Percentiles rank a stretch among this genome's conserved stretches.
Evolutionary conservation across 495 filamentous ascomycete species (phyloP).

Genomic region (Xylaria acuta): DNA sequence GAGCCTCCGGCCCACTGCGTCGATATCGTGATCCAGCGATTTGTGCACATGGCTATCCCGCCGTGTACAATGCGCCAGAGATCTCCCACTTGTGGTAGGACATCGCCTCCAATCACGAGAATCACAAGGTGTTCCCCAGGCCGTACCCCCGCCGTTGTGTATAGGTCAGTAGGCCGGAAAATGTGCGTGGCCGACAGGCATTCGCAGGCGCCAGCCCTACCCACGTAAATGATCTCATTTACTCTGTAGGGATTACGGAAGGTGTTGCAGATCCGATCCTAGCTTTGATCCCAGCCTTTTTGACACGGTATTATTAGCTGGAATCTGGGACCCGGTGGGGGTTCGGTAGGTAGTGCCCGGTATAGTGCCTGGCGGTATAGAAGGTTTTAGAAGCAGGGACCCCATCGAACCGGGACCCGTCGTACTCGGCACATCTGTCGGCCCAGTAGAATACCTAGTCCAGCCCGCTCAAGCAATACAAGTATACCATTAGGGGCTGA

Average conservation of each 20-base stretch:
- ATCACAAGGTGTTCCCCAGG: conserved; percentile 1
- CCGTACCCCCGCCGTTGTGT: background rate
- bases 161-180: conserved; percentile 10
- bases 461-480: background rate
- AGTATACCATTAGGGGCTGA: background rate
- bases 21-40: background rate
- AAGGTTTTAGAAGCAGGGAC: background rate
- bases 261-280: conserved; percentile 19
- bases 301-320: conserved; percentile 3
- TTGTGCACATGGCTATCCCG: background rate
- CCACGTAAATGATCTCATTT: conserved; percentile 23
- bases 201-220: conserved; percentile 21
- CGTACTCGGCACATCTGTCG: background rate
- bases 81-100: conserved; percentile 1
- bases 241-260: background rate
- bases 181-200: conserved; percentile 2
- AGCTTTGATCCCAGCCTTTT: conserved; percentile 8
- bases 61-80: background rate
- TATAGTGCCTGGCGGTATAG: background rate
- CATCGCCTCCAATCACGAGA: conserved; percentile 3
- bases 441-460: background rate
- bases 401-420: background rate
- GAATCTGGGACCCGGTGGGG: conserved; percentile 3
- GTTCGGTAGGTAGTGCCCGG: background rate
- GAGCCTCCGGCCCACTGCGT: background rate